These are phyloP conservation scores for Globisporangium mamillatum DNA, from an alignment of 352 stramenopile species.

Conservation along the genomic window DNA sequence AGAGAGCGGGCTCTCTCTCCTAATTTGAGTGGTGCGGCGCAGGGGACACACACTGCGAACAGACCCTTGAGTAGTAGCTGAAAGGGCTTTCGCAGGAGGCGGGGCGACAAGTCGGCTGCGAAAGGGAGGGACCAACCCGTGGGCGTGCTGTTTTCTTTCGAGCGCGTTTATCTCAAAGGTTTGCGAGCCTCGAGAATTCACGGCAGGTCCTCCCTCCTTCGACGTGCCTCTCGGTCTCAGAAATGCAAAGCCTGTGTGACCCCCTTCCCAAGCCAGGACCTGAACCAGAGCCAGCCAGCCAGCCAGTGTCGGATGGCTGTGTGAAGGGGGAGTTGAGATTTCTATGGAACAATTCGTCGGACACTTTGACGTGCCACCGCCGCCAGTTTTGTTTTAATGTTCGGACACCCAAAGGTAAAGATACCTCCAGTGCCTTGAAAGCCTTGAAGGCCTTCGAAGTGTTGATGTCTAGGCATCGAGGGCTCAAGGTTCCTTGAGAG, in stretches of 20 bases:
- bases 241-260: not conserved
- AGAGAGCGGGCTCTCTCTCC: not conserved
- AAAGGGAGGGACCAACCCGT: not conserved
- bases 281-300: too few relatives aligned
- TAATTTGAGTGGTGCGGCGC: not conserved
- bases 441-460: not conserved
- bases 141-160: not conserved
- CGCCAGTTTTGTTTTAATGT: conserved; percentile 1
- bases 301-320: not conserved
- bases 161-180: not conserved
- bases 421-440: not conserved
- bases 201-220: not conserved
- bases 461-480: not conserved
- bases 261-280: not conserved
- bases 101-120: not conserved
- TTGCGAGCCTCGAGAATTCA: not conserved
- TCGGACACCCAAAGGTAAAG: not conserved
- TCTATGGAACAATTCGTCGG: not conserved
- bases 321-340: not conserved
- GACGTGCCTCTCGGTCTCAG: not conserved
- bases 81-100: not conserved
- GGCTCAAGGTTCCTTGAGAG: too few relatives aligned
- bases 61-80: not conserved
- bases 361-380: not conserved
- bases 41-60: not conserved